A percentile compares a stretch with the other conserved stretches of the same genome.
Evolutionary conservation across 129 eudicot species (phyloP).

Genomic region (Lactuca saligna): DNA sequence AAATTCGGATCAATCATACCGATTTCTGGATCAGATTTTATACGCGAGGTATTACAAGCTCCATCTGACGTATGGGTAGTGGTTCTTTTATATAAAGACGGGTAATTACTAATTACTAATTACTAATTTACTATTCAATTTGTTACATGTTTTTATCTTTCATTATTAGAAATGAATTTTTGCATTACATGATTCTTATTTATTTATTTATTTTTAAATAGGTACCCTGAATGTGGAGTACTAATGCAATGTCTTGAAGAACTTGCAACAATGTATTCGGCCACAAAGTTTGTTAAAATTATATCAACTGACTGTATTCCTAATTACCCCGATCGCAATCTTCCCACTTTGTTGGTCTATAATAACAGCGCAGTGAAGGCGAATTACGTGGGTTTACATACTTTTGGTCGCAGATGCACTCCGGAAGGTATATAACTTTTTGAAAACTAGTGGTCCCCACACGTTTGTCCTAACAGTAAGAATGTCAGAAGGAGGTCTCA

Average conservation of each 20-base stretch:
- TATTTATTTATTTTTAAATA: conserved; percentile 18
- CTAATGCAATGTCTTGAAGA: conserved; percentile 79
- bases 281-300: conserved; percentile 87
- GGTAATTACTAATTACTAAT: conserved; percentile 43
- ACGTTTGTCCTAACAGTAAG: too few species aligned
- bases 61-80: conserved; percentile 88
- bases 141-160: background rate
- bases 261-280: conserved; percentile 74
- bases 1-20: conserved; percentile 81
- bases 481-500: too few species aligned
- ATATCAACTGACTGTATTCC: conserved; percentile 97
- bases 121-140: background rate
- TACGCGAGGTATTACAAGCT: conserved; percentile 94
- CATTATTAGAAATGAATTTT: conserved; percentile 4
- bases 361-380: conserved; percentile 86
- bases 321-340: conserved; percentile 86
- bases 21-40: conserved; percentile 92
- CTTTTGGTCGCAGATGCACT: conserved; percentile 87
- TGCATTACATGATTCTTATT: too few species aligned
- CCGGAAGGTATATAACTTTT: conserved; percentile 70
- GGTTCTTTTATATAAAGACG: conserved; percentile 77
- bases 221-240: conserved; percentile 73
- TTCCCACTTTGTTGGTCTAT: conserved; percentile 87
- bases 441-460: background rate
- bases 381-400: conserved; percentile 69